Conservation (phyloP, 2,329 filamentous ascomycete genomes). For the Aspergillus felis region DNA sequence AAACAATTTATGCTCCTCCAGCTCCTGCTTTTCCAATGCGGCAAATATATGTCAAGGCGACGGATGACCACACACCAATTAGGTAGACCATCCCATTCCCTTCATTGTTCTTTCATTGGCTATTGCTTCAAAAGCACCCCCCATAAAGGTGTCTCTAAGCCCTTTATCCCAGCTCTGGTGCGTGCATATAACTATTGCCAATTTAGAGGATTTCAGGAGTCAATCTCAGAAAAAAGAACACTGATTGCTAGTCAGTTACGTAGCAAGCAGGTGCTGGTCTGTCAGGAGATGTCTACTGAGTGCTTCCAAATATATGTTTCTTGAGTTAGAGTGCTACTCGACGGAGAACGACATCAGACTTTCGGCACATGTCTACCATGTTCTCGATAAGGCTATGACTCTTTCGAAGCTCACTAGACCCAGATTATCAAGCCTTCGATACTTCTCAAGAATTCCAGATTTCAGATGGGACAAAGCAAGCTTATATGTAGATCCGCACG, state of each 20-base stretch:
- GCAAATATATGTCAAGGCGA: not conserved
- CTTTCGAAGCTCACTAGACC: not conserved
- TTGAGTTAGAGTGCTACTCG: not conserved
- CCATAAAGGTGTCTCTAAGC: not conserved
- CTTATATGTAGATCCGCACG: slow-evolving; percentile 6
- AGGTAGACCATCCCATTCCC: not conserved
- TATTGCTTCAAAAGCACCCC: not conserved
- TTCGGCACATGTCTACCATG: not conserved
- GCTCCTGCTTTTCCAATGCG: not conserved
- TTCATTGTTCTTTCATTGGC: not conserved
- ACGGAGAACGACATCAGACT: not conserved
- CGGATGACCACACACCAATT: not conserved
- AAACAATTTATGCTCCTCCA: not conserved
- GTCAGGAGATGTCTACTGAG: not conserved
- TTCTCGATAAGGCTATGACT: not conserved
- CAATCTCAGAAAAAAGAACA: not conserved
- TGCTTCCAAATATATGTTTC: not conserved
- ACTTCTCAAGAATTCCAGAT: not conserved
- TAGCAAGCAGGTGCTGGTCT: too few species aligned
- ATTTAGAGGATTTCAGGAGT: not conserved
- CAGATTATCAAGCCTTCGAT: not conserved
- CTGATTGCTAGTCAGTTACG: not conserved
- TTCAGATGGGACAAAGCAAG: not conserved
- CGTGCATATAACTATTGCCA: not conserved
- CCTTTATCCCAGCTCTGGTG: not conserved